Percentiles rank a stretch among this genome's conserved stretches.
Evolutionary conservation across 129 eudicot genomes (phyloP).

Genomic region (Apium graveolens): DNA sequence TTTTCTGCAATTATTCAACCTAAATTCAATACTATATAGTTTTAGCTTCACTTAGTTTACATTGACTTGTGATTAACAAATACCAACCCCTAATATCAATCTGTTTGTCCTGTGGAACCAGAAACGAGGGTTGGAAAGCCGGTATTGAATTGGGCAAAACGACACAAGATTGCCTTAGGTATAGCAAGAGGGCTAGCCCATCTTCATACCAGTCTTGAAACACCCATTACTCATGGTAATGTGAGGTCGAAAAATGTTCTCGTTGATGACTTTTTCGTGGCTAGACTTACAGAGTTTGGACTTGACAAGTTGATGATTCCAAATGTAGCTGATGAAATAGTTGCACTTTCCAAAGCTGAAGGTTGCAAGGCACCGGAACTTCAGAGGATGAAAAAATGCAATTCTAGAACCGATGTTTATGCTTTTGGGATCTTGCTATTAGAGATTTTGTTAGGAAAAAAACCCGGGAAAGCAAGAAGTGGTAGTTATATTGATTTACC

Average conservation of each 20-base stretch:
- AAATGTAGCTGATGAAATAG: constrained; percentile 79
- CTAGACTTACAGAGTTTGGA: constrained; percentile 86
- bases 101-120: constrained; percentile 20
- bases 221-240: constrained; percentile 87
- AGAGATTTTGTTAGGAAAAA: constrained; percentile 77
- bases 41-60: not conserved
- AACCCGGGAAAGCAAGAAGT: constrained; percentile 65
- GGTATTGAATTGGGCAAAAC: constrained; percentile 73
- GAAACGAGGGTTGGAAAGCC: constrained; percentile 82
- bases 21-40: not conserved
- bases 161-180: constrained; percentile 92
- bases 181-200: constrained; percentile 89
- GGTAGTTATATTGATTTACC: constrained; percentile 64
- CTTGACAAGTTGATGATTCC: constrained; percentile 88
- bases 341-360: constrained; percentile 69
- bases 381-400: constrained; percentile 82
- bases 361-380: constrained; percentile 97
- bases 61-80: not conserved
- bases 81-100: not conserved
- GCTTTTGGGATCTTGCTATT: constrained; percentile 78
- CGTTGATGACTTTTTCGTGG: constrained; percentile 77
- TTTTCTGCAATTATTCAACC: not conserved
- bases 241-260: constrained; percentile 80
- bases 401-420: constrained; percentile 75
- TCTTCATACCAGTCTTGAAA: constrained; percentile 68